These are phyloP conservation scores for Heteromeles arbutifolia DNA, from an alignment of 306 rosid species.

Conservation along the genomic window DNA sequence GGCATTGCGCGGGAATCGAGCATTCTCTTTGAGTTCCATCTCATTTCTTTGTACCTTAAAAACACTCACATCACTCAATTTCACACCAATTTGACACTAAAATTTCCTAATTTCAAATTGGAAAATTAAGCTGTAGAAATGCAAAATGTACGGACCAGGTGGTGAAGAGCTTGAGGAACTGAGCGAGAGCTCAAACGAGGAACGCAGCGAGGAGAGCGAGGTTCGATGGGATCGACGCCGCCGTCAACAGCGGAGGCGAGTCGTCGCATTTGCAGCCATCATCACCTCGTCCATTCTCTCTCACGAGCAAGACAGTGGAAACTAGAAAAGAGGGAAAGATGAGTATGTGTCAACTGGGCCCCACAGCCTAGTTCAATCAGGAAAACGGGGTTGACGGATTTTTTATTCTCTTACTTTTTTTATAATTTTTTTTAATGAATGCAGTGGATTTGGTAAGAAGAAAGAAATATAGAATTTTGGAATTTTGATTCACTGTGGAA, in stretches of 20 bases:
- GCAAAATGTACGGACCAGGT: conserved; percentile 49
- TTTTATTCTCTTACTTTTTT: too few relatives aligned
- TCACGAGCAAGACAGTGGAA: too few relatives aligned
- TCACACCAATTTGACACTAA: not conserved
- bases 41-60: conserved; percentile 67
- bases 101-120: too few relatives aligned
- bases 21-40: conserved; percentile 86
- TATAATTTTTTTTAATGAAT: too few relatives aligned
- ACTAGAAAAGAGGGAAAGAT: too few relatives aligned
- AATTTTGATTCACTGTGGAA: not conserved
- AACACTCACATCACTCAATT: too few relatives aligned
- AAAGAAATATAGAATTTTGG: not conserved
- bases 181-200: conserved; percentile 71
- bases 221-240: conserved; percentile 37
- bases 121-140: too few relatives aligned
- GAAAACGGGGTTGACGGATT: fast-evolving
- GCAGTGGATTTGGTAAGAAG: not conserved
- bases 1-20: conserved; percentile 95
- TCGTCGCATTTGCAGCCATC: conserved; percentile 43
- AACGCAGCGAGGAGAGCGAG: conserved; percentile 64
- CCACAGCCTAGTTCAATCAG: not conserved
- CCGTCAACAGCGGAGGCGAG: conserved; percentile 33
- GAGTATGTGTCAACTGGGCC: not conserved
- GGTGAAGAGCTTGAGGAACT: conserved; percentile 89
- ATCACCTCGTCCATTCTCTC: conserved; percentile 41